phyloP scores from a whole-genome alignment of 371 early-diverging fungal species.

The Mucor ambiguus region DNA sequence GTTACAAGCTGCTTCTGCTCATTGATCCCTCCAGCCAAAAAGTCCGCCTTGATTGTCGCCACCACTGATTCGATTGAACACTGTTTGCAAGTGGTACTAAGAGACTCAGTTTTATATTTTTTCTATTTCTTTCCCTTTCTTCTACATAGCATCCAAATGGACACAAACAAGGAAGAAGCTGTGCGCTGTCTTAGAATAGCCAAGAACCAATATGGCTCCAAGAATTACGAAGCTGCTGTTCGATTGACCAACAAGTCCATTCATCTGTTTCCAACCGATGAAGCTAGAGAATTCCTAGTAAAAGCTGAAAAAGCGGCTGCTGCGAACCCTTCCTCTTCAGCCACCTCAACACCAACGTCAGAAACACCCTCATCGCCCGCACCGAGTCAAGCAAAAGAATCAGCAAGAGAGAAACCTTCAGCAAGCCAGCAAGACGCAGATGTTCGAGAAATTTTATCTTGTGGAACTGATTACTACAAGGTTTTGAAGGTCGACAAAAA shows the following conservation, averaged over 20 bases:
- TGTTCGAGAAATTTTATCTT: constrained; percentile 74
- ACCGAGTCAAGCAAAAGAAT: not conserved
- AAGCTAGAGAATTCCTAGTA: constrained; percentile 64
- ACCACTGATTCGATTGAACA: not conserved
- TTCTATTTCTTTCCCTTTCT: constrained; percentile 8
- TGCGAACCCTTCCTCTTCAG: constrained; percentile 1
- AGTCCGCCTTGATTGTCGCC: not conserved
- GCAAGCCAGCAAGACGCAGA: constrained; percentile 80
- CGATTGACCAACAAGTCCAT: constrained; percentile 86
- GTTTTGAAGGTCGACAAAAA: constrained; percentile 83
- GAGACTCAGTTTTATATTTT: not conserved
- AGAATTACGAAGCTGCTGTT: constrained; percentile 73
- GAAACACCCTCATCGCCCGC: constrained; percentile 7
- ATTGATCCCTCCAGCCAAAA: not conserved
- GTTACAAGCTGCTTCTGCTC: not conserved
- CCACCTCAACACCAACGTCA: constrained; percentile 17
- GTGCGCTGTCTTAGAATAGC: constrained; percentile 79
- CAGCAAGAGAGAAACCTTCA: constrained; percentile 52
- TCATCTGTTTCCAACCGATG: constrained; percentile 72
- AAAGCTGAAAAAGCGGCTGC: constrained; percentile 46
- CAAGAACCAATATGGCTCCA: constrained; percentile 63
- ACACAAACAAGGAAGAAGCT: constrained; percentile 91
- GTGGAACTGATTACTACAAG: constrained; percentile 85
- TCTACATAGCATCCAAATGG: constrained; percentile 53
- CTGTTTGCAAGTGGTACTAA: not conserved